phyloP scores from a whole-genome alignment of 257 asterid species.

The Misopates orontium region DNA sequence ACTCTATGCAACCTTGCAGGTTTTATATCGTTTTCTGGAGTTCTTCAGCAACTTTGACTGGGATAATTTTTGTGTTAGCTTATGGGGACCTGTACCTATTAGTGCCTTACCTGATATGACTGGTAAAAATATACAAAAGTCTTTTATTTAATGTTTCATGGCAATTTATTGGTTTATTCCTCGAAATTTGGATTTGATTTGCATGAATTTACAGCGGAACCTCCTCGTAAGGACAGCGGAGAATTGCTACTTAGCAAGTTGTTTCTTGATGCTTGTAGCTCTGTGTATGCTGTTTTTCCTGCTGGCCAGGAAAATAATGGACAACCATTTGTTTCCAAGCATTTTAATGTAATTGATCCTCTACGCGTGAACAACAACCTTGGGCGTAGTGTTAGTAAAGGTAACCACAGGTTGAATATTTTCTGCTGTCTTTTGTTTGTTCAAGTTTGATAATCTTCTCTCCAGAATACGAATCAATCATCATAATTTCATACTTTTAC shows the following conservation, averaged over 20 bases:
- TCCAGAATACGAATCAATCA: slow-evolving; percentile 1
- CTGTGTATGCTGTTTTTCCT: slow-evolving; percentile 89
- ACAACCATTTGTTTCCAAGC: slow-evolving; percentile 80
- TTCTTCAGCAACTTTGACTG: slow-evolving; percentile 95
- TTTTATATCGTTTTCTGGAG: slow-evolving; percentile 85
- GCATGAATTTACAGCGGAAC: slow-evolving; percentile 56
- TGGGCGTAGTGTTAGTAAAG: slow-evolving; percentile 99
- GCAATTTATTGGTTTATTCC: slow-evolving; percentile 12
- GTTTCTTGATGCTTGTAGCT: slow-evolving; percentile 92
- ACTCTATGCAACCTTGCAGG: slow-evolving; percentile 52
- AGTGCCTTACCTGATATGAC: slow-evolving; percentile 79
- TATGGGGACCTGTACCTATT: slow-evolving; percentile 94
- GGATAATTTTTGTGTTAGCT: slow-evolving; percentile 91
- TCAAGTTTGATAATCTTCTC: slow-evolving; percentile 7
- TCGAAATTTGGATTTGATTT: slow-evolving; percentile 8
- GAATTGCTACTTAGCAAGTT: slow-evolving; percentile 84
- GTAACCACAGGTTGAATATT: slow-evolving; percentile 37
- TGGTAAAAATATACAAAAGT: slow-evolving; percentile 48
- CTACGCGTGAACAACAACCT: slow-evolving; percentile 96
- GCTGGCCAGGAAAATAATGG: slow-evolving; percentile 86
- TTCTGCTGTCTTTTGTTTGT: slow-evolving; percentile 2
- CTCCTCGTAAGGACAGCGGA: slow-evolving; percentile 87
- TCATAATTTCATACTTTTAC: slow-evolving; percentile 18
- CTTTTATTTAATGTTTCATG: slow-evolving; percentile 8
- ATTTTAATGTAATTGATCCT: slow-evolving; percentile 96